Evolutionary conservation across 306 rosid species (phyloP), one percentile per base, ranked within the genome.

Genomic region (Vigna angularis): DNA sequence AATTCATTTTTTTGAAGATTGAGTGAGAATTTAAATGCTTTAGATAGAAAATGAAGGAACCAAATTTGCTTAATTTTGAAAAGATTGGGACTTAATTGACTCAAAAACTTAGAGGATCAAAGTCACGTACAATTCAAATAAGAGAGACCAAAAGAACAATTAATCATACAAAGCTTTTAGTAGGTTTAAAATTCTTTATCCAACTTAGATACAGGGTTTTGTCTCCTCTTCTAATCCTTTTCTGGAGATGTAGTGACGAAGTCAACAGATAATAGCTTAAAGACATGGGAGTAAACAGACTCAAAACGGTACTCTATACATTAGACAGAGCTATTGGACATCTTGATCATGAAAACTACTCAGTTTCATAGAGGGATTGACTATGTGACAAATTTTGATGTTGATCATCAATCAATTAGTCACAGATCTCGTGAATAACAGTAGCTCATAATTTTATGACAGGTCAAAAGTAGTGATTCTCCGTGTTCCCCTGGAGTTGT

Each of bases 401-500:
- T 58, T 70, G 36, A 50, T n/a, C 18, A 20, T 66, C 40, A 50
- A 66, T 49, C 26, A 59, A 52, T 77, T 82, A 56, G 73, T 58
- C 53, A 15, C 38, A 70, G 70, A 47, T 40, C 42, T 69, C 22
- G 16, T 44, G 64, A 67, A 51, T 74, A 67, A 79, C 75, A 4
- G 3, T 28, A 77, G 70, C 74, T 63, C 61, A 80, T 72, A 26
- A 52, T 76, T 66, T 76, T 75, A 62, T 84, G 76, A 62, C 87
- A 90, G 91, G 77, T 72, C 38, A 73, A 48, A 67, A 74, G 53
- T 72, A 74, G 73, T 17, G 84, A 78, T 77, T 58, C 80, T 73
- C 52, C 70, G 10, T 8, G 17, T 70, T 22, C 84, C 65, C 18
- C 50, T 73, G 83, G 82, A 80, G 53, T 79, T 64, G 82, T 76